Base-by-base conservation (phyloP, 2,329 filamentous ascomycete species). In the Onygena corvina region DNA sequence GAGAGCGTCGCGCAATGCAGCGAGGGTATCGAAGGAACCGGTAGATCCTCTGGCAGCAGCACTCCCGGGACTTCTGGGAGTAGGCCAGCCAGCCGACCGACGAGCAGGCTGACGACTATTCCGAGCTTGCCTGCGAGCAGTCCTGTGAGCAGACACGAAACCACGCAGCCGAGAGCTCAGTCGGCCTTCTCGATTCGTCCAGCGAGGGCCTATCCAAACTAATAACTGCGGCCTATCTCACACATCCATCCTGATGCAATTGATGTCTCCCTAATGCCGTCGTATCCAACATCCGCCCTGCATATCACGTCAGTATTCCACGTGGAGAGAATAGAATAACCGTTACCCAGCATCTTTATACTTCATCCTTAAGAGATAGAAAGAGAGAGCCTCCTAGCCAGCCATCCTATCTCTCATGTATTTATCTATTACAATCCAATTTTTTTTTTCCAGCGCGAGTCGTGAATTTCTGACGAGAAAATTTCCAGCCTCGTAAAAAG, bases 31-130 rank as follows among this genome's bases (percentile, higher is more conserved):
- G 38, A 42, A n/a, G 38, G 38, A 27, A n/a, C n/a, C n/a, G 38
- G 27, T 11, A 21, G 38, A 27, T 25, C 38, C n/a, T 42, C 38
- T 11, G 38, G 23, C n/a, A 42, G 38, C 38, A 42, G 38, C 38
- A 42, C 38, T 11, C 38, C 38, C 23, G 38, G 38, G 14, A 42
- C 21, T 11, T 42, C 38, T 23, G 38, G 38, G 27, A 27, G 38
- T 23, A 42, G 38, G 8, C 12, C 38, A 23, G 38, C 25, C 3
- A 42, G 38, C 14, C 21, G 21, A n/a, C 38, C 38, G 16, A 23
- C 7, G 38, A 42, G 21, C n/a, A 21, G 12, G 11, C 36, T 12
- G 11, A 11, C 27, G n/a, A n/a, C n/a, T n/a, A n/a, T n/a, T n/a
- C n/a, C n/a, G 27, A 29, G 27, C 27, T 5, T 8, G n/a, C 29